A percentile compares a stretch with the other conserved stretches of the same genome.
Evolutionary conservation across 495 filamentous ascomycete genomes (phyloP).

Genomic region (Tuber indicum): DNA sequence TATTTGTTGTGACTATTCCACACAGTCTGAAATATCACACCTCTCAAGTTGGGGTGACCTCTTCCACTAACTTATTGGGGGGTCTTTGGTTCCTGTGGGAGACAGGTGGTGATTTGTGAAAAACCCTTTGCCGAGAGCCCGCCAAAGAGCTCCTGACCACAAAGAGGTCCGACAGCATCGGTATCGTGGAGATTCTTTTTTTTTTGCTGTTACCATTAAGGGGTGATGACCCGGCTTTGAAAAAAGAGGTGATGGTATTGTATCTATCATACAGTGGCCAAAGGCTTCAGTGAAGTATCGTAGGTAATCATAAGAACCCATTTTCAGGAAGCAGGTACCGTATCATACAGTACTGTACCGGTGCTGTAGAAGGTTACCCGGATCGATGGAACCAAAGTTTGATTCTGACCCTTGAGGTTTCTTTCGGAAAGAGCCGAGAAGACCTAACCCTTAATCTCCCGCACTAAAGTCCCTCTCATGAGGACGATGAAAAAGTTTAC

Average conservation of each 20-base stretch:
- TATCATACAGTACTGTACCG: too few species aligned
- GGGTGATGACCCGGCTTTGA: neutral
- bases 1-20: too few species aligned
- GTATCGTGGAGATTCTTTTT: neutral
- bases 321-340: too few species aligned
- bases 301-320: neutral
- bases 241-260: neutral
- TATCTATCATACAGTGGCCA: neutral
- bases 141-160: too few species aligned
- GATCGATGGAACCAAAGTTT: too few species aligned
- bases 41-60: too few species aligned
- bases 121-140: too few species aligned
- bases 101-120: too few species aligned
- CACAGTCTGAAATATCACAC: too few species aligned
- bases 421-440: neutral
- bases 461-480: neutral
- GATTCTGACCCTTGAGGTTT: neutral
- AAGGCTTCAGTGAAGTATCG: neutral
- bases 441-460: neutral
- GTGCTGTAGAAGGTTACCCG: too few species aligned
- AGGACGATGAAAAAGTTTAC: neutral
- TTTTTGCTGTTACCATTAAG: neutral
- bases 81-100: too few species aligned
- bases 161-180: neutral
- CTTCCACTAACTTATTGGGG: too few species aligned